Evolutionary conservation across 352 stramenopile genomes (phyloP).

Genomic region (Phytopythium aichiense): DNA sequence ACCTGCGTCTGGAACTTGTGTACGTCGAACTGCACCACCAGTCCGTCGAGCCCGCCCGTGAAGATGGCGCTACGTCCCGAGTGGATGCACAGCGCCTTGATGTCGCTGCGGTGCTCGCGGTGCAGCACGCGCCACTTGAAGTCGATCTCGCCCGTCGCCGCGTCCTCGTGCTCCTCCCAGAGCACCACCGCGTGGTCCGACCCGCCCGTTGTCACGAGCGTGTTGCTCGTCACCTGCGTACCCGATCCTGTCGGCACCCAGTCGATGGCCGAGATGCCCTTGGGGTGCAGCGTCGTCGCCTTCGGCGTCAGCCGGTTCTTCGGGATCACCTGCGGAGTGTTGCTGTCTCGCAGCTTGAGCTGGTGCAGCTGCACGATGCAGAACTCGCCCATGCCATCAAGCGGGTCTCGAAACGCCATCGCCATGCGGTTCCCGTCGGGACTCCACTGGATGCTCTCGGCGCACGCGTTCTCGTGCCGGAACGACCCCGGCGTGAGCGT

Average conservation of each 20-base stretch:
- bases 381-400: conserved; percentile 62
- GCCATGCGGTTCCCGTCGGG: conserved; percentile 69
- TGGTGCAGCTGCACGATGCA: conserved; percentile 73
- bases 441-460: conserved; percentile 74
- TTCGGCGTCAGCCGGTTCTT: conserved; percentile 53
- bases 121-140: conserved; percentile 73
- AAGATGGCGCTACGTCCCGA: conserved; percentile 61
- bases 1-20: conserved; percentile 29
- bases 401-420: conserved; percentile 72
- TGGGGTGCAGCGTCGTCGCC: conserved; percentile 50
- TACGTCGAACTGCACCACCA: conserved; percentile 72
- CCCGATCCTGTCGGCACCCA: conserved; percentile 62
- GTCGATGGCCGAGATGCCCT: conserved; percentile 63
- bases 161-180: conserved; percentile 63
- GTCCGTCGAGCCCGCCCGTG: conserved; percentile 67
- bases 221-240: conserved; percentile 31
- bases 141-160: conserved; percentile 20
- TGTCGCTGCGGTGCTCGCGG: conserved; percentile 70
- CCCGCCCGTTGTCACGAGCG: conserved; percentile 65
- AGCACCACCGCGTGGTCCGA: conserved; percentile 69
- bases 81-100: conserved; percentile 74
- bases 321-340: conserved; percentile 41
- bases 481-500: conserved; percentile 57
- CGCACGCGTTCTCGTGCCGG: conserved; percentile 53
- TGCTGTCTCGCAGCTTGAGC: conserved; percentile 42